phyloP scores from a whole-genome alignment of 2,329 filamentous ascomycete species.

The Neofusicoccum cordaticola region DNA sequence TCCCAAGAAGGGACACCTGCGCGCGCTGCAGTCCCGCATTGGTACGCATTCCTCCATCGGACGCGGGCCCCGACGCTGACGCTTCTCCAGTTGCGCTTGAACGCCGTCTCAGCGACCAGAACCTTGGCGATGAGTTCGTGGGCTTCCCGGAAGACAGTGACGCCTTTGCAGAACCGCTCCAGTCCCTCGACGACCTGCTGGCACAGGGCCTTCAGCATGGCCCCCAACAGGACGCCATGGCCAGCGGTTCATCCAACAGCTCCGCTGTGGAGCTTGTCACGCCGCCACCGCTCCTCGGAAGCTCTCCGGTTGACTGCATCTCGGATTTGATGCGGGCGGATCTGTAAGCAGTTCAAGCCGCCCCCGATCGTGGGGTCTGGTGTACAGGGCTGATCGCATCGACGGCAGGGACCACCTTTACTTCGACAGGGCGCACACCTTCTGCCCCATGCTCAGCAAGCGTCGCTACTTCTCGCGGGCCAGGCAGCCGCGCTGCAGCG shows the following conservation, averaged over 20 bases:
- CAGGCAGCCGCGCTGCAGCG: not conserved
- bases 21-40: constrained; percentile 1
- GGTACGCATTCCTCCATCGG: not conserved
- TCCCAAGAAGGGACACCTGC: constrained; percentile 14
- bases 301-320: not conserved
- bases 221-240: not conserved
- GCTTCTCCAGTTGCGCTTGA: constrained; percentile 3
- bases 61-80: not conserved
- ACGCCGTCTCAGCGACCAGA: constrained; percentile 8
- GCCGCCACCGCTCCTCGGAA: not conserved
- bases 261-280: not conserved
- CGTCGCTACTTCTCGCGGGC: constrained; percentile 13
- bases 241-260: not conserved
- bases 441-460: constrained; percentile 12
- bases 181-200: not conserved
- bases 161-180: not conserved
- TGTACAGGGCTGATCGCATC: too few relatives aligned
- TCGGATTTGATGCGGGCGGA: not conserved
- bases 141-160: not conserved
- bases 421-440: constrained; percentile 14
- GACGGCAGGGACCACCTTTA: constrained; percentile 12
- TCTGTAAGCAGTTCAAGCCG: not conserved
- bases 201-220: not conserved
- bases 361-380: too few relatives aligned
- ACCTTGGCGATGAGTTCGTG: not conserved